Evolutionary conservation across 306 rosid species (phyloP).

Genomic region (Mucuna pruriens): DNA sequence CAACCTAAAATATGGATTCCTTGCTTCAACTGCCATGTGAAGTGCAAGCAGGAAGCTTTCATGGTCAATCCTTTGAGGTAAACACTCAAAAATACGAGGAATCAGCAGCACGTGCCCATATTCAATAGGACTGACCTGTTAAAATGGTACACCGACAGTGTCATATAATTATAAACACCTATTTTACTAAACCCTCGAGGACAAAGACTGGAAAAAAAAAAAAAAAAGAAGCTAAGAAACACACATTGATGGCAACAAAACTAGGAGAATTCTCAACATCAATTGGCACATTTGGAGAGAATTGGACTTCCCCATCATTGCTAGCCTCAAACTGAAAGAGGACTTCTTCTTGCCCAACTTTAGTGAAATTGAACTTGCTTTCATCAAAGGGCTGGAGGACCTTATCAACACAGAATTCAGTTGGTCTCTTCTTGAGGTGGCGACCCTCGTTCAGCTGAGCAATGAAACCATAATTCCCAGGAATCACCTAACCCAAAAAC

Average conservation of each 20-base stretch:
- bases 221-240: conserved; percentile 23
- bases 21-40: conserved; percentile 87
- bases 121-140: conserved; percentile 98
- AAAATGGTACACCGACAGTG: conserved; percentile 1
- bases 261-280: conserved; percentile 79
- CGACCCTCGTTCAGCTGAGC: conserved; percentile 99
- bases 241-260: conserved; percentile 90
- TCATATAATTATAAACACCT: neutral
- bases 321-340: conserved; percentile 84
- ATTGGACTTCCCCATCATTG: conserved; percentile 66
- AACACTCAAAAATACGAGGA: conserved; percentile 78
- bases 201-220: neutral
- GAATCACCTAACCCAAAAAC: conserved; percentile 64
- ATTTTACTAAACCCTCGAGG: neutral
- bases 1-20: conserved; percentile 78
- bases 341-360: conserved; percentile 97
- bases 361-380: conserved; percentile 92
- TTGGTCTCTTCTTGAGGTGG: conserved; percentile 95
- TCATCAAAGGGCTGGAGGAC: conserved; percentile 97
- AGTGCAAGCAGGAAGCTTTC: conserved; percentile 88
- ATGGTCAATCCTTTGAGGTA: conserved; percentile 89
- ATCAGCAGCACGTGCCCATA: conserved; percentile 95
- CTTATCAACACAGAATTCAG: conserved; percentile 92
- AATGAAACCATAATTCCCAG: conserved; percentile 81
- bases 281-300: conserved; percentile 69